Evolutionary conservation across 2,329 filamentous ascomycete genomes (phyloP).

Genomic region (Helicocarpus griseus): DNA sequence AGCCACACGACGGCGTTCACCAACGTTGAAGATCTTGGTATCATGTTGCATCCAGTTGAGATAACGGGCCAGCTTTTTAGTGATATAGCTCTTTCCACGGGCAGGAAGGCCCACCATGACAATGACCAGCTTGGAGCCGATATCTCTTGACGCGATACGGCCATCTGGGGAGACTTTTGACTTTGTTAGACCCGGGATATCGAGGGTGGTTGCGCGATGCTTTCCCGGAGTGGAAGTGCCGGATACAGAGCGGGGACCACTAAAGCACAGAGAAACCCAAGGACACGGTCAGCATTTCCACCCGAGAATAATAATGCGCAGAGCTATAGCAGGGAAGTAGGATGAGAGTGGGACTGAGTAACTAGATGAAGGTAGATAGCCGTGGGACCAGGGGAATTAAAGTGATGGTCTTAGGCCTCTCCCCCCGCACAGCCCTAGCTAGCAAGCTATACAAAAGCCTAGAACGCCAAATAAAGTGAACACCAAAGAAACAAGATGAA

Average conservation of each 20-base stretch:
- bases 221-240: slow-evolving; percentile 67
- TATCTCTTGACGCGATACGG: slow-evolving; percentile 83
- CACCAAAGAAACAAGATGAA: neutral
- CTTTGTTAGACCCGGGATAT: slow-evolving; percentile 91
- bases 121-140: slow-evolving; percentile 92
- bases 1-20: slow-evolving; percentile 74
- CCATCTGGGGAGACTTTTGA: slow-evolving; percentile 94
- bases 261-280: slow-evolving; percentile 24
- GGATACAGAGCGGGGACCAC: slow-evolving; percentile 59
- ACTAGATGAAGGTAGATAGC: slow-evolving; percentile 3
- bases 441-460: neutral
- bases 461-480: neutral
- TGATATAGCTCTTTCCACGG: slow-evolving; percentile 95
- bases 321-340: neutral
- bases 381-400: slow-evolving; percentile 6
- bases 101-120: slow-evolving; percentile 97
- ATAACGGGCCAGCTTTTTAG: slow-evolving; percentile 93
- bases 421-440: neutral
- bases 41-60: slow-evolving; percentile 97
- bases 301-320: neutral
- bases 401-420: too few relatives aligned
- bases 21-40: slow-evolving; percentile 93
- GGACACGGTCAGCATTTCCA: neutral
- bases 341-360: neutral
- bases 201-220: slow-evolving; percentile 83